A percentile compares a stretch with the other conserved stretches of the same genome.
Evolutionary conservation across 192 early-diverging fungal genomes (phyloP).

Genomic region (Gaertneriomyces semiglobifer): DNA sequence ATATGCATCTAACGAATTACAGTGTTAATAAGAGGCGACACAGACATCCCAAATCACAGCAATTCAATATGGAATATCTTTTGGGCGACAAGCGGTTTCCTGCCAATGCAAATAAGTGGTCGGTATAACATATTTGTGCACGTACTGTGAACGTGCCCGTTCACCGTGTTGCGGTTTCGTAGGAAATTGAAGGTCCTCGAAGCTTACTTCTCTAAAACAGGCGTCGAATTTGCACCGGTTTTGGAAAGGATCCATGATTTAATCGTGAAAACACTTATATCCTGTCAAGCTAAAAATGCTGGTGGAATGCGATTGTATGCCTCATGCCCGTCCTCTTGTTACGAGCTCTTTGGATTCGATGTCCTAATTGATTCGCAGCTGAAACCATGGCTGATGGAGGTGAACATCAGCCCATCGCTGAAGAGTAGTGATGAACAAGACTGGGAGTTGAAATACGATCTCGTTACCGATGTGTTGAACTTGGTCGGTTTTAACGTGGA

Average conservation of each 20-base stretch:
- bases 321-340: slow-evolving; percentile 38
- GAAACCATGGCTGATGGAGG: slow-evolving; percentile 60
- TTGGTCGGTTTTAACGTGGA: slow-evolving; percentile 37
- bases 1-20: slow-evolving; percentile 50
- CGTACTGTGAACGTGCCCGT: neutral
- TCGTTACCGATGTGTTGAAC: slow-evolving; percentile 47
- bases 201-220: slow-evolving; percentile 34
- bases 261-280: slow-evolving; percentile 42
- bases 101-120: slow-evolving; percentile 39
- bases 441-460: slow-evolving; percentile 31
- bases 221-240: slow-evolving; percentile 33
- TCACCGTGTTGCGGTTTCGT: no score
- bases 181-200: slow-evolving; percentile 33
- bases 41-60: no score
- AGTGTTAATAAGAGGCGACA: slow-evolving; percentile 29
- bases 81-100: slow-evolving; percentile 32
- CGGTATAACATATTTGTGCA: neutral
- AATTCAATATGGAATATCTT: neutral
- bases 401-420: slow-evolving; percentile 53
- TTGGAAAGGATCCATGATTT: slow-evolving; percentile 35
- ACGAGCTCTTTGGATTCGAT: slow-evolving; percentile 59
- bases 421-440: slow-evolving; percentile 46
- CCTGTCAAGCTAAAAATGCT: slow-evolving; percentile 32
- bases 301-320: slow-evolving; percentile 38
- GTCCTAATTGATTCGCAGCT: slow-evolving; percentile 48